Percentiles rank a stretch among this genome's conserved stretches.
Evolutionary conservation across 1,139 yeast species (phyloP).

Genomic region (Candida labiduridarum): DNA sequence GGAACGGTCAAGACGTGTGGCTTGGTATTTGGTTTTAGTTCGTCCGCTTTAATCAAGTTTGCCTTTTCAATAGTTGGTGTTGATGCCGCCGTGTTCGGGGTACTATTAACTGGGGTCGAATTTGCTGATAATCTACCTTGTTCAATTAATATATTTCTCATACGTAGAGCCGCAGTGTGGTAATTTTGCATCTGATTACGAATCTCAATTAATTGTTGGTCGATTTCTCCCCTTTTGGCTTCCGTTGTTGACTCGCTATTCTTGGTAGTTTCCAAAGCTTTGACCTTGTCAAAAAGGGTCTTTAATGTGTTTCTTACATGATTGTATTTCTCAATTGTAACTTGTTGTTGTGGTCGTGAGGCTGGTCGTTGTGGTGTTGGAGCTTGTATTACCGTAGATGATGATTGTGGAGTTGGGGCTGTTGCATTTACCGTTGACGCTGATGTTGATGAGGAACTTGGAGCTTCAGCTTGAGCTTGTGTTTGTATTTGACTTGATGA

Average conservation of each 20-base stretch:
- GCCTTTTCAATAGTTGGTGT: constrained; percentile 9
- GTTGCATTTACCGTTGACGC: constrained; percentile 9
- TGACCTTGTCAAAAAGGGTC: constrained; percentile 47
- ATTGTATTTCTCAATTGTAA: constrained; percentile 44
- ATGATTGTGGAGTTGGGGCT: constrained; percentile 5
- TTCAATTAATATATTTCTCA: constrained; percentile 41
- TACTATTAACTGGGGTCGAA: constrained; percentile 15
- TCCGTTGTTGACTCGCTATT: constrained; percentile 25
- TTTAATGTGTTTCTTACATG: constrained; percentile 40
- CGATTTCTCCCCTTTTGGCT: constrained; percentile 25
- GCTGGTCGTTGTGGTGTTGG: constrained; percentile 15
- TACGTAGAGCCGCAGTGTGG: constrained; percentile 42
- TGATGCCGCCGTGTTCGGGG: constrained; percentile 9
- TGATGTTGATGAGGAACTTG: constrained; percentile 10
- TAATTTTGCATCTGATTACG: constrained; percentile 38
- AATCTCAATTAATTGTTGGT: constrained; percentile 37
- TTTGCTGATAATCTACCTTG: constrained; percentile 27
- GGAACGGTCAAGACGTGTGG: neutral
- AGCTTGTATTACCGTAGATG: constrained; percentile 4
- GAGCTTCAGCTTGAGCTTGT: neutral
- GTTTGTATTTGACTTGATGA: constrained; percentile 4
- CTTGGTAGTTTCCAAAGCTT: constrained; percentile 26
- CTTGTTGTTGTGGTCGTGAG: constrained; percentile 16
- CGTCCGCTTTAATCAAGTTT: constrained; percentile 7
- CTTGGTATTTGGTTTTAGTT: constrained; percentile 1